Base-by-base conservation (phyloP, 1,284 basidiomycete species). In the Ustilago trichophora region DNA sequence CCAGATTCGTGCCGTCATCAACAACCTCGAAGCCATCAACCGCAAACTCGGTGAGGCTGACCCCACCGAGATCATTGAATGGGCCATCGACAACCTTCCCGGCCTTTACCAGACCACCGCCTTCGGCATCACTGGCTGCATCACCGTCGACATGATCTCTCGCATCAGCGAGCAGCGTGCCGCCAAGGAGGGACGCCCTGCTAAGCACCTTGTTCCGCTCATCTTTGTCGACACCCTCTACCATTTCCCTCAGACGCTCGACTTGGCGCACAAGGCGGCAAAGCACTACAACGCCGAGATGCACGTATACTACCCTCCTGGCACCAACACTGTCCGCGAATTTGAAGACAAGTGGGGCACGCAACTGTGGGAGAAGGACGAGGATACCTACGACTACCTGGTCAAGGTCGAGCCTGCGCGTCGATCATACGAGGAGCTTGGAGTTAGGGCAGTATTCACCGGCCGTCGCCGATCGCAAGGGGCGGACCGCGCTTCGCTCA, bases 341-440 rank as follows among this genome's bases (percentile, higher is more conserved):
- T 98, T 98, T 75, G 92, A 94, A 82, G 82, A 81, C 46, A 89
- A 88, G 82, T 88, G 91, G 83, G 95, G 95, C 11, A 85, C 90
- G 73, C 86, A 86, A 70, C 83, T 95, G 41, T 98, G 96, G 95
- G 90, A 93, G 83, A 87, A 83, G 18, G 90, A 96, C 80, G 95
- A 98, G 81, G 86, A 87, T 66, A 86, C 86, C 29, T 98, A 98
- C 78, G 95, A 98, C 82, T 97, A 90, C 81, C 84, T 89, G 3
- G 93, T 97, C 78, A 98, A 98, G 87, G 91, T 96, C 31, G 96
- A 98, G 82, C 94, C 95, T 18, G 92, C 91, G 3, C 88, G 89
- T 27, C 86, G 94, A 29, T 92, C 93, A 12, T 98, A 98, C 82
- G 85, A 88, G 56, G 87, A 88, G 38, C 85, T 96, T 32, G 85